Evolutionary conservation across 2,329 filamentous ascomycete genomes (phyloP).

Genomic region (Purpureocillium takamizusanense): DNA sequence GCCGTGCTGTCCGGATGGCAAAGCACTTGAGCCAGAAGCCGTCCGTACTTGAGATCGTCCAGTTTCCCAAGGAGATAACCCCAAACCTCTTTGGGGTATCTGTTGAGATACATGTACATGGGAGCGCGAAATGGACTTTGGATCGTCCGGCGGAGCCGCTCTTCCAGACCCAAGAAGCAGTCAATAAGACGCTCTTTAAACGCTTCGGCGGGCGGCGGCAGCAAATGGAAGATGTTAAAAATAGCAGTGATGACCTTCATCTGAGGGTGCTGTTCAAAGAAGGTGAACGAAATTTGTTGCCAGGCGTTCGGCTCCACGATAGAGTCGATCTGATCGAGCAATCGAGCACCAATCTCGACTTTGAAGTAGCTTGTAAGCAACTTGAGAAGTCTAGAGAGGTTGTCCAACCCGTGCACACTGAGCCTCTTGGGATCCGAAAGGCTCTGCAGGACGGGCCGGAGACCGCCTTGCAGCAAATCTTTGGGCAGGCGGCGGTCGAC

Average conservation of each 20-base stretch:
- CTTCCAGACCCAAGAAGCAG: conserved; percentile 81
- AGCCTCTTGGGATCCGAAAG: conserved; percentile 88
- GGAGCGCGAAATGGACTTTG: conserved; percentile 87
- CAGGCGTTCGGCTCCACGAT: conserved; percentile 74
- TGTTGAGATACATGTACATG: conserved; percentile 85
- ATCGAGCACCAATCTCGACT: conserved; percentile 85
- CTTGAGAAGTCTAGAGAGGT: conserved; percentile 79
- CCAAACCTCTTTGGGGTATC: conserved; percentile 86
- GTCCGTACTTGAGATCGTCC: conserved; percentile 77
- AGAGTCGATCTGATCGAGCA: conserved; percentile 89
- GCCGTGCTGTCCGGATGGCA: conserved; percentile 64
- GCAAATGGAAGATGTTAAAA: conserved; percentile 93
- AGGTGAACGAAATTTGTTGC: conserved; percentile 87
- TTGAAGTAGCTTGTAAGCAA: conserved; percentile 98
- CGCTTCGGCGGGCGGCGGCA: conserved; percentile 78
- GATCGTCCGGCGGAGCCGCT: conserved; percentile 74
- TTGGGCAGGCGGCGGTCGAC: conserved; percentile 90
- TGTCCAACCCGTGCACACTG: conserved; percentile 82
- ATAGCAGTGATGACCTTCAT: conserved; percentile 96
- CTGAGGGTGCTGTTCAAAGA: conserved; percentile 83
- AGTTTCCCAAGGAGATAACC: conserved; percentile 68
- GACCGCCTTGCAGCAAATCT: conserved; percentile 85
- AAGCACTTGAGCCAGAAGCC: conserved; percentile 84
- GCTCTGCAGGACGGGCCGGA: conserved; percentile 92
- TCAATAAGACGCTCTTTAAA: conserved; percentile 90